Conservation (phyloP, 306 rosid genomes). For the Comarum palustre region DNA sequence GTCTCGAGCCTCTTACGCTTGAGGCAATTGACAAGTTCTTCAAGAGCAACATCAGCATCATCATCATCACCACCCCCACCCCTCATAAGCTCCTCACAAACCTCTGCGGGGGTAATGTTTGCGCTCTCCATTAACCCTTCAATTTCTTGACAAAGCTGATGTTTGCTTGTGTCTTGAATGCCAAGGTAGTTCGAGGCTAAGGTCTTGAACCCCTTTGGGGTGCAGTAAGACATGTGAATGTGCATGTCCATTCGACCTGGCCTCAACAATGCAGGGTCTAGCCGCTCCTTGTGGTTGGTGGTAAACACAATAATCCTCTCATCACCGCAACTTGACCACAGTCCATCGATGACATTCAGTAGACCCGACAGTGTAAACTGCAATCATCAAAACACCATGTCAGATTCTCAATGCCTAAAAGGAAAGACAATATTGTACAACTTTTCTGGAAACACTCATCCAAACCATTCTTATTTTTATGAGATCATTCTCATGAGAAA, state of each 20-base stretch:
- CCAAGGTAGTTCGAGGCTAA: slow-evolving; percentile 41
- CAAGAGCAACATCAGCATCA: slow-evolving; percentile 31
- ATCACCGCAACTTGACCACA: slow-evolving; percentile 59
- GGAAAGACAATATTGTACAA: background rate
- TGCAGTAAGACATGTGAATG: slow-evolving; percentile 46
- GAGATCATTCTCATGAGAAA: background rate
- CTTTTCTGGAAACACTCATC: background rate
- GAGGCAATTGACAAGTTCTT: slow-evolving; percentile 25
- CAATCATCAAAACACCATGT: background rate
- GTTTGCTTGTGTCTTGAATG: slow-evolving; percentile 8
- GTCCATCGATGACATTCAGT: slow-evolving; percentile 43
- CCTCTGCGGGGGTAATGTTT: slow-evolving; percentile 44
- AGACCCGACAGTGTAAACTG: slow-evolving; percentile 40
- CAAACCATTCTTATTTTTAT: background rate
- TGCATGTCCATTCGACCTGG: slow-evolving; percentile 63
- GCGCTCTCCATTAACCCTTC: slow-evolving; percentile 31
- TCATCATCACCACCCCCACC: slow-evolving; percentile 33
- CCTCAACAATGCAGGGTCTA: slow-evolving; percentile 44
- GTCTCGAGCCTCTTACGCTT: slow-evolving; percentile 5
- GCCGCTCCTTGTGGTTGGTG: slow-evolving; percentile 43
- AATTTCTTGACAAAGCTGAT: slow-evolving; percentile 20
- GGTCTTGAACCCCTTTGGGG: slow-evolving; percentile 30
- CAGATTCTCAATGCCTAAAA: background rate
- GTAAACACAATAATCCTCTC: slow-evolving; percentile 51
- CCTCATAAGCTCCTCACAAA: slow-evolving; percentile 44